Evolutionary conservation across 768 basidiomycete species (phyloP).

Genomic region (Lentinula sp.): DNA sequence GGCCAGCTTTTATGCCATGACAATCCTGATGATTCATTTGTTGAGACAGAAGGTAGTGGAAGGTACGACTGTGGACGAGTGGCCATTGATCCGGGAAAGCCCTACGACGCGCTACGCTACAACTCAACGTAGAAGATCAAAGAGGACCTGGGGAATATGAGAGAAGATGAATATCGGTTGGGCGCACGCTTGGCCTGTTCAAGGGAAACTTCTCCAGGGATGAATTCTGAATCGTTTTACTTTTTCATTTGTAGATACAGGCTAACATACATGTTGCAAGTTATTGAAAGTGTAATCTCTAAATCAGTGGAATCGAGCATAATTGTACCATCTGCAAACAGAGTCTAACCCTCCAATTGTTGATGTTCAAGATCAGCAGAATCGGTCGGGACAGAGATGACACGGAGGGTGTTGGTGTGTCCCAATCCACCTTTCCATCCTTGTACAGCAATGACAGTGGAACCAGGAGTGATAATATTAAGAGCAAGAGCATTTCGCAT

Average conservation of each 20-base stretch:
- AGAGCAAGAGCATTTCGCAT: conserved; percentile 77
- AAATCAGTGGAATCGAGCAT: neutral
- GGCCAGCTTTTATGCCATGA: neutral
- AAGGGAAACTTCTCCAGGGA: too few species aligned
- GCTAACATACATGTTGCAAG: conserved; percentile 58
- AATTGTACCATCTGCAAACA: neutral
- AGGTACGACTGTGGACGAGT: neutral
- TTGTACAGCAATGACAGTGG: conserved; percentile 91
- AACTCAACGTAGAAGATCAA: too few species aligned
- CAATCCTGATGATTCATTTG: neutral
- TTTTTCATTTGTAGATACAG: conserved; percentile 28
- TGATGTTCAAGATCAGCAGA: conserved; percentile 52
- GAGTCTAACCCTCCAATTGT: neutral
- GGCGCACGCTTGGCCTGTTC: too few species aligned
- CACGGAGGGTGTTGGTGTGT: conserved; percentile 88
- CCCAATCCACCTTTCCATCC: conserved; percentile 99
- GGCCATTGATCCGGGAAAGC: neutral
- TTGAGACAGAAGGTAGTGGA: conserved; percentile 4
- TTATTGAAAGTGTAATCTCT: conserved; percentile 25
- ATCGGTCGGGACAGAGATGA: conserved; percentile 81
- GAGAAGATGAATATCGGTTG: too few species aligned
- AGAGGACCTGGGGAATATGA: too few species aligned
- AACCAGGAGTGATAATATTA: conserved; percentile 83
- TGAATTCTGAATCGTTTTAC: conserved; percentile 24
- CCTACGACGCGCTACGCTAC: too few species aligned